Evolutionary conservation across 23 red algal genomes (phyloP).

Genomic region (Gracilaria domingensis): DNA sequence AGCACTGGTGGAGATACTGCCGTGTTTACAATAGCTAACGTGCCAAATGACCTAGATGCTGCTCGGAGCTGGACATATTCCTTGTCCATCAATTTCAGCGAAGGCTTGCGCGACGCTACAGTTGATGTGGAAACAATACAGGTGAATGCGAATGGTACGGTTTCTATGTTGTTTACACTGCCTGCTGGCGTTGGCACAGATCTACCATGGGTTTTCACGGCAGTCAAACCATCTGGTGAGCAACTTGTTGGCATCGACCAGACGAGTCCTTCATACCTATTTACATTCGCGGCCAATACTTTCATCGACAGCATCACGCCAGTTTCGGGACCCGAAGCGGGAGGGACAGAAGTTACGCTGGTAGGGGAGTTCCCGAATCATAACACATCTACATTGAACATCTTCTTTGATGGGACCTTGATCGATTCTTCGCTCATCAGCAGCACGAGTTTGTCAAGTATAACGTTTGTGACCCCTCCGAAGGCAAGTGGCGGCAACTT

Average conservation of each 20-base stretch:
- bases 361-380: slow-evolving; percentile 55
- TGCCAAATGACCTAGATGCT: slow-evolving; percentile 17
- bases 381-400: slow-evolving; percentile 21
- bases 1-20: slow-evolving; percentile 39
- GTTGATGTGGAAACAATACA: neutral
- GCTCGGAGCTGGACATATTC: slow-evolving; percentile 9
- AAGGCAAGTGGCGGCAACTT: slow-evolving; percentile 27
- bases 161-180: slow-evolving; percentile 26
- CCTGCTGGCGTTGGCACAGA: slow-evolving; percentile 51
- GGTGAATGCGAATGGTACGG: slow-evolving; percentile 29
- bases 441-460: slow-evolving; percentile 14
- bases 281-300: slow-evolving; percentile 20
- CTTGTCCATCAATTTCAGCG: slow-evolving; percentile 36
- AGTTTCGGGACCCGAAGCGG: slow-evolving; percentile 38
- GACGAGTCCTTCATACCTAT: slow-evolving; percentile 49
- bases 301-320: slow-evolving; percentile 59
- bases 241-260: slow-evolving; percentile 16
- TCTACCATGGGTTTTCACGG: slow-evolving; percentile 38
- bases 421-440: slow-evolving; percentile 48
- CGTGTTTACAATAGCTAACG: slow-evolving; percentile 38
- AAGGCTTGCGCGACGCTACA: slow-evolving; percentile 1
- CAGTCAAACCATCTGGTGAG: slow-evolving; percentile 41
- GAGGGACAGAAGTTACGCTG: slow-evolving; percentile 53
- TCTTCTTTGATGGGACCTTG: slow-evolving; percentile 36
- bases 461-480: slow-evolving; percentile 51